Percentiles rank a stretch among this genome's conserved stretches.
These are phyloP conservation scores for Vaccinium vitisidaea DNA, from an alignment of 148 eudicot species.

Conservation along the genomic window DNA sequence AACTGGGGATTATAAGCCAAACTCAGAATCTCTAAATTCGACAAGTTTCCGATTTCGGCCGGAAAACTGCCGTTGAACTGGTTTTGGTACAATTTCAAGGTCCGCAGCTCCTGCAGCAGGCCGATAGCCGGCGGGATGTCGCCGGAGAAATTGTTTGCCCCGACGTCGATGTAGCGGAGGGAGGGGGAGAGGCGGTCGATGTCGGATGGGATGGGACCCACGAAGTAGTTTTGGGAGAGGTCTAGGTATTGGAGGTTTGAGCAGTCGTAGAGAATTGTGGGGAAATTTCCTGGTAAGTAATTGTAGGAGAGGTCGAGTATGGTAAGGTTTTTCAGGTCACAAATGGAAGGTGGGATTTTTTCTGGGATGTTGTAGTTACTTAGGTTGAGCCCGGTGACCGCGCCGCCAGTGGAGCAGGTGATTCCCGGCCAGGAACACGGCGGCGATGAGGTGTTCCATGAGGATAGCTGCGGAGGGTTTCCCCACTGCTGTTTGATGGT, in stretches of 20 bases:
- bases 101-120: conserved; percentile 12
- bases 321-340: conserved; percentile 51
- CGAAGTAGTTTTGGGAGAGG: conserved; percentile 54
- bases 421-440: conserved; percentile 70
- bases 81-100: not conserved
- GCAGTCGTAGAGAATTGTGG: conserved; percentile 47
- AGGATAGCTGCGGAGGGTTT: conserved; percentile 31
- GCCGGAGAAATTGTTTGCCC: conserved; percentile 61
- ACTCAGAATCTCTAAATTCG: conserved; percentile 33
- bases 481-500: conserved; percentile 51
- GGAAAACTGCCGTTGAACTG: conserved; percentile 41
- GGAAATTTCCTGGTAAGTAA: conserved; percentile 44
- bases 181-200: conserved; percentile 44
- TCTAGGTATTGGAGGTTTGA: conserved; percentile 39
- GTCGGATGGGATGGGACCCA: conserved; percentile 60
- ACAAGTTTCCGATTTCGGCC: conserved; percentile 46
- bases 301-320: conserved; percentile 45
- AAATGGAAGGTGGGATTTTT: conserved; percentile 50
- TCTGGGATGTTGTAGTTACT: conserved; percentile 10
- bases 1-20: conserved; percentile 37
- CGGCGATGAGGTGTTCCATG: conserved; percentile 53
- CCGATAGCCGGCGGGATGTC: conserved; percentile 43
- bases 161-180: conserved; percentile 44
- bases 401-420: conserved; percentile 32
- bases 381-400: conserved; percentile 42